Percentiles rank a stretch among this genome's conserved stretches.
phyloP scores from a whole-genome alignment of 2,329 filamentous ascomycete species.

The Tolypocladium amazonense region DNA sequence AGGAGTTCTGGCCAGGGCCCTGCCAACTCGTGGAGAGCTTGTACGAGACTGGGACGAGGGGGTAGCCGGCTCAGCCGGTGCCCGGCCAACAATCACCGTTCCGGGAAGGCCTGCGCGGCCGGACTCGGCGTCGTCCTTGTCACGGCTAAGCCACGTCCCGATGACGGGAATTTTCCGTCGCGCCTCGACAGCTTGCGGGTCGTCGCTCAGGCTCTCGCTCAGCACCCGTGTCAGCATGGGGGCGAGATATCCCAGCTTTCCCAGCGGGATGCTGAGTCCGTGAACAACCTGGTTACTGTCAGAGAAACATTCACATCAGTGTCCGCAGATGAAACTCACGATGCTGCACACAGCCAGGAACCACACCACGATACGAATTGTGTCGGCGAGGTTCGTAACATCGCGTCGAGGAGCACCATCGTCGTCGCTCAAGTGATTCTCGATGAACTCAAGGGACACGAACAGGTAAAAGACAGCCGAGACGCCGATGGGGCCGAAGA shows the following conservation, averaged over 20 bases:
- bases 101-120: background rate
- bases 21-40: background rate
- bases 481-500: constrained; percentile 88
- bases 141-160: constrained; percentile 5
- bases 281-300: constrained; percentile 47
- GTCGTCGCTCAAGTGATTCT: constrained; percentile 35
- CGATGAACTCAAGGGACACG: constrained; percentile 65
- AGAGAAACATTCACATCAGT: background rate
- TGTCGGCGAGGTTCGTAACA: constrained; percentile 53
- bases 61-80: background rate
- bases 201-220: constrained; percentile 11
- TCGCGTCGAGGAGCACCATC: constrained; percentile 54
- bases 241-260: constrained; percentile 52
- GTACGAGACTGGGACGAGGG: background rate
- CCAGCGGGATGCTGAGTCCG: constrained; percentile 66
- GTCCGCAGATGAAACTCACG: constrained; percentile 35
- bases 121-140: background rate
- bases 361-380: constrained; percentile 68
- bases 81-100: background rate
- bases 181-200: background rate
- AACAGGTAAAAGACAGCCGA: constrained; percentile 87
- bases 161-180: constrained; percentile 10
- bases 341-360: constrained; percentile 77
- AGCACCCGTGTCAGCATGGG: constrained; percentile 38
- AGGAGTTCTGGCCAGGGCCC: background rate